Evolutionary conservation across 1,284 basidiomycete species (phyloP).

Genomic region (Microbotryum violaceum): DNA sequence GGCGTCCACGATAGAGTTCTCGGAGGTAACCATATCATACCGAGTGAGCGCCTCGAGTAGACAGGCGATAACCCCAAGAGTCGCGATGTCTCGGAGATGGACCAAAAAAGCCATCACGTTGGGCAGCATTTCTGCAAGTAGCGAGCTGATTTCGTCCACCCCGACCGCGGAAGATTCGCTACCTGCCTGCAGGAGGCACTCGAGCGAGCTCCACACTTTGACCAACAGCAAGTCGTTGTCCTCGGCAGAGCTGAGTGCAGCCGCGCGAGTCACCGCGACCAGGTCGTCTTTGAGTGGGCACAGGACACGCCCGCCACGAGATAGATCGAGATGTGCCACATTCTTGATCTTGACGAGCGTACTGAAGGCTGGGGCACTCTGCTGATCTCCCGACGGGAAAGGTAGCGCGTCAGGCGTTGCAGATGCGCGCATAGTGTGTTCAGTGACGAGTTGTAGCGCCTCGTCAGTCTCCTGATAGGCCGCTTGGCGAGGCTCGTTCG

Average conservation of each 20-base stretch:
- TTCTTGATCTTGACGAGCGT: conserved; percentile 56
- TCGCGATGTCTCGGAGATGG: conserved; percentile 61
- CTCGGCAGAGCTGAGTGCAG: conserved; percentile 60
- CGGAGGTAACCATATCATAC: background rate
- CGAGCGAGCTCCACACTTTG: conserved; percentile 56
- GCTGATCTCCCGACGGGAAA: background rate
- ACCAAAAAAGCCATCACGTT: conserved; percentile 42
- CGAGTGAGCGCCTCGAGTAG: conserved; percentile 45
- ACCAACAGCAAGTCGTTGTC: conserved; percentile 13
- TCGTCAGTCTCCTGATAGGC: conserved; percentile 30
- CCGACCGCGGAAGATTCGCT: conserved; percentile 17
- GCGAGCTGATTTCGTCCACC: conserved; percentile 17
- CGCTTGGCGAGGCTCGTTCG: conserved; percentile 8
- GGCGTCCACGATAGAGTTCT: background rate
- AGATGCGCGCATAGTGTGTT: background rate
- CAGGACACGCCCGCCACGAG: no score
- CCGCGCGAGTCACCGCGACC: conserved; percentile 50
- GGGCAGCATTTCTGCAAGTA: conserved; percentile 35
- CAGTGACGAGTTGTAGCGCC: conserved; percentile 17
- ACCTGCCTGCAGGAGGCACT: conserved; percentile 44
- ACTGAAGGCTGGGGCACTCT: conserved; percentile 38
- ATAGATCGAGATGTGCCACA: conserved; percentile 51
- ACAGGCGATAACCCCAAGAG: conserved; percentile 68
- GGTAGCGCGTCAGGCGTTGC: no score
- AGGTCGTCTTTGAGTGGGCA: conserved; percentile 50